Evolutionary conservation across 306 rosid species (phyloP).

Genomic region (Fragaria nilgerrensis): DNA sequence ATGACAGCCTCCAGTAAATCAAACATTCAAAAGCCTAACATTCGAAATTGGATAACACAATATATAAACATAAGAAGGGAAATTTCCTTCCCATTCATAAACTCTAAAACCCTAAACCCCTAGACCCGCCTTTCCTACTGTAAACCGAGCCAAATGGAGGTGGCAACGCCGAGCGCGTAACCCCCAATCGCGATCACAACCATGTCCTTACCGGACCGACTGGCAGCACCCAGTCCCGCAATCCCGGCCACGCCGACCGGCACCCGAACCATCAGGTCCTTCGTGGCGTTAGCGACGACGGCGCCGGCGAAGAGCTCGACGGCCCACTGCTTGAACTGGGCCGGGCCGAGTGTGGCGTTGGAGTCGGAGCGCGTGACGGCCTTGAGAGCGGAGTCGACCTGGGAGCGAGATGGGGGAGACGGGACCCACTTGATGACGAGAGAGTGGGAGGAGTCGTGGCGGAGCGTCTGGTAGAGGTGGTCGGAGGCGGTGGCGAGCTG

Average conservation of each 20-base stretch:
- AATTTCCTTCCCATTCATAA: not conserved
- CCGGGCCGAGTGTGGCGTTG: conserved; percentile 24
- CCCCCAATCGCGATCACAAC: conserved; percentile 59
- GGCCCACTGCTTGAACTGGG: conserved; percentile 67
- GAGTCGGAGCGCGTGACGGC: conserved; percentile 18
- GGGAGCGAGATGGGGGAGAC: conserved; percentile 48
- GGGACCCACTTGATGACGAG: conserved; percentile 64
- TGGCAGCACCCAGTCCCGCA: conserved; percentile 56
- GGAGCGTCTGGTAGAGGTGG: conserved; percentile 48
- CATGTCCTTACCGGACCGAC: conserved; percentile 43
- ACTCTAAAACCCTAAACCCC: not conserved
- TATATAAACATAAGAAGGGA: not conserved
- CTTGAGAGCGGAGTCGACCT: conserved; percentile 67
- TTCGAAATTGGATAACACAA: not conserved
- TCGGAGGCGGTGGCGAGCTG: conserved; percentile 73
- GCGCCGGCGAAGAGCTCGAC: conserved; percentile 51
- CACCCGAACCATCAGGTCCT: conserved; percentile 46
- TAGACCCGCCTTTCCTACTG: not conserved
- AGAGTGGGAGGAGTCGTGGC: conserved; percentile 22
- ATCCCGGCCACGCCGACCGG: conserved; percentile 78
- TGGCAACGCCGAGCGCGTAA: conserved; percentile 64
- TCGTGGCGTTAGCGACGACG: conserved; percentile 42
- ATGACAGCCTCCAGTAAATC: not conserved
- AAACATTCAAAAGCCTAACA: not conserved
- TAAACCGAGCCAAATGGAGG: conserved; percentile 45